Conservation (phyloP, 2,329 filamentous ascomycete species). For the Arthrobotrys conoides region DNA sequence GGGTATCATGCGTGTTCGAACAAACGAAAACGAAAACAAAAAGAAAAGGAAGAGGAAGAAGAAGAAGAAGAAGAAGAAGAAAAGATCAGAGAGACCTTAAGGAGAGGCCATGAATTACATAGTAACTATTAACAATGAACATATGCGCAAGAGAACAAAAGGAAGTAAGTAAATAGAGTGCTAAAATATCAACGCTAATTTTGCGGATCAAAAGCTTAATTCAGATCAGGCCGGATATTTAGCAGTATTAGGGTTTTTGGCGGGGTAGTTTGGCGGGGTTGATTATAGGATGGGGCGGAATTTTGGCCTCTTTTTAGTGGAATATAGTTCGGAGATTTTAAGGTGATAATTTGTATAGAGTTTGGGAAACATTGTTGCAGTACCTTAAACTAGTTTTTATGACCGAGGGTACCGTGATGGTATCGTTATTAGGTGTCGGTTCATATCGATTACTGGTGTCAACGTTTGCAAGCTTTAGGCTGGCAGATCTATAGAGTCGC, state of each 20-base stretch:
- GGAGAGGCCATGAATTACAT: neutral
- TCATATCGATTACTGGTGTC: neutral
- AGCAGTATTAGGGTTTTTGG: conserved; percentile 16
- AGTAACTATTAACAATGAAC: neutral
- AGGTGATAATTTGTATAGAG: neutral
- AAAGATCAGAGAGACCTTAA: neutral
- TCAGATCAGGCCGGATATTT: conserved; percentile 4
- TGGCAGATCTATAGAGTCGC: too few relatives aligned
- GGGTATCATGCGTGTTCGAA: conserved; percentile 26
- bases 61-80: neutral
- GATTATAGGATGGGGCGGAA: neutral
- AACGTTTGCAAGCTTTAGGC: neutral
- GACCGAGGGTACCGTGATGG: neutral
- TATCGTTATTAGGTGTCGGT: neutral
- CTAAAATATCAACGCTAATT: conserved; percentile 29
- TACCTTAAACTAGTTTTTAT: too few relatives aligned
- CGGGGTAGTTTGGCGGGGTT: conserved; percentile 12
- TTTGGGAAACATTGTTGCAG: neutral
- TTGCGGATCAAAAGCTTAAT: conserved; percentile 4
- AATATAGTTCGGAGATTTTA: neutral
- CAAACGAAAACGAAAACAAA: neutral
- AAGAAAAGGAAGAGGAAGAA: too few relatives aligned
- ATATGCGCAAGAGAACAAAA: neutral
- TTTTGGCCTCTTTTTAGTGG: conserved; percentile 15
- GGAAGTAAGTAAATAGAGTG: conserved; percentile 1